A percentile compares a stretch with the other conserved stretches of the same genome.
These are phyloP conservation scores for Penicillium capsulatum DNA, from an alignment of 2,329 filamentous ascomycete species.

Conservation along the genomic window DNA sequence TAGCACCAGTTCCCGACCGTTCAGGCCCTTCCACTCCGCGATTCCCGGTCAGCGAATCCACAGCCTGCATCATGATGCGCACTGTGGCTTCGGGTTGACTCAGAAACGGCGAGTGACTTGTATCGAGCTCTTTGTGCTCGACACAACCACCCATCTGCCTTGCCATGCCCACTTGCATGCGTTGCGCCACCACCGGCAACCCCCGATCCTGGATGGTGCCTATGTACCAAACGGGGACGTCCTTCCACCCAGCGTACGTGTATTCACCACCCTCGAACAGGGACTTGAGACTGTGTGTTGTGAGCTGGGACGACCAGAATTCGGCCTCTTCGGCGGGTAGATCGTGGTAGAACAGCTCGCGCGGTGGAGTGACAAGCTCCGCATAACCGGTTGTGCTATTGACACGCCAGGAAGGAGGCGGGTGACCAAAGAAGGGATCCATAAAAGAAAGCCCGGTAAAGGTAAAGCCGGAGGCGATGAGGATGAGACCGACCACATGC, in stretches of 20 bases:
- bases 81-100: conserved; percentile 44
- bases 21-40: no score
- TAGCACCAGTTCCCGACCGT: no score
- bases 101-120: conserved; percentile 51
- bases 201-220: conserved; percentile 42
- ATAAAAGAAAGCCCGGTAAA: conserved; percentile 40
- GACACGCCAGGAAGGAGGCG: conserved; percentile 42
- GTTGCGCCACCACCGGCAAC: conserved; percentile 41
- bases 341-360: conserved; percentile 51
- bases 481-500: conserved; percentile 43
- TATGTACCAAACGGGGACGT: conserved; percentile 49
- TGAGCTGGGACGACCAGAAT: conserved; percentile 43
- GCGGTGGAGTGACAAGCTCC: conserved; percentile 35
- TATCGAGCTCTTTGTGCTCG: conserved; percentile 40
- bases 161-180: conserved; percentile 38
- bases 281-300: conserved; percentile 42
- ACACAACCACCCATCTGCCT: conserved; percentile 37
- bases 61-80: conserved; percentile 38
- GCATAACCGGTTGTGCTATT: conserved; percentile 43
- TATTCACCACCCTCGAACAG: conserved; percentile 46
- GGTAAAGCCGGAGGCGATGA: conserved; percentile 47
- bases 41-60: conserved; percentile 26
- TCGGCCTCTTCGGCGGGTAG: conserved; percentile 43
- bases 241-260: conserved; percentile 47
- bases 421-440: conserved; percentile 40